A percentile compares a stretch with the other conserved stretches of the same genome.
Evolutionary conservation across 148 eudicot species (phyloP).

Genomic region (Silene uniflora): DNA sequence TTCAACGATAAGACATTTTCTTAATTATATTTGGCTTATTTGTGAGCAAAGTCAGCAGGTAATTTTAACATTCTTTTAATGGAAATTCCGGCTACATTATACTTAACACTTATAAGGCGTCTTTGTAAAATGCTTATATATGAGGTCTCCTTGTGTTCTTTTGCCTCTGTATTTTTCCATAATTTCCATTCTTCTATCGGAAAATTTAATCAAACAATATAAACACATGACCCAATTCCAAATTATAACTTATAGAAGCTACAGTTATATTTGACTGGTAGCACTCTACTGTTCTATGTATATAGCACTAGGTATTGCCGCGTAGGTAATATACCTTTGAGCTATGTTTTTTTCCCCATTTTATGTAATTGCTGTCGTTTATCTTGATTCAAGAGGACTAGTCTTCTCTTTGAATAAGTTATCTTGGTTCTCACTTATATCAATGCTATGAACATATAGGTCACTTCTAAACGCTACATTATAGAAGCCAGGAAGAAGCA

Average conservation of each 20-base stretch:
- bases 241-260: background rate
- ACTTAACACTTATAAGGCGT: background rate
- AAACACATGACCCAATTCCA: background rate
- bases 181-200: background rate
- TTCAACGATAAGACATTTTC: no score
- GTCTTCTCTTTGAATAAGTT: slow-evolving; percentile 4
- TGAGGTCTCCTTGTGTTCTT: background rate
- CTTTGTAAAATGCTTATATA: background rate
- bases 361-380: background rate
- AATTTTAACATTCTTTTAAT: no score
- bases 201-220: background rate
- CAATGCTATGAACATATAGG: slow-evolving; percentile 36
- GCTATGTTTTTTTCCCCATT: background rate
- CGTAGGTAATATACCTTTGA: background rate
- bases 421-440: background rate
- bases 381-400: background rate
- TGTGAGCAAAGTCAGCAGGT: no score
- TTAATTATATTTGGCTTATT: no score
- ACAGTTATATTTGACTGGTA: background rate
- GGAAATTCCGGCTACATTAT: no score
- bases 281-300: background rate
- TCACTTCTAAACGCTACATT: slow-evolving; percentile 71
- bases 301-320: background rate
- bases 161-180: background rate
- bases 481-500: slow-evolving; percentile 92